These are phyloP conservation scores for Phascolomyces articulosus DNA, from an alignment of 371 early-diverging fungal genomes.

Conservation along the genomic window DNA sequence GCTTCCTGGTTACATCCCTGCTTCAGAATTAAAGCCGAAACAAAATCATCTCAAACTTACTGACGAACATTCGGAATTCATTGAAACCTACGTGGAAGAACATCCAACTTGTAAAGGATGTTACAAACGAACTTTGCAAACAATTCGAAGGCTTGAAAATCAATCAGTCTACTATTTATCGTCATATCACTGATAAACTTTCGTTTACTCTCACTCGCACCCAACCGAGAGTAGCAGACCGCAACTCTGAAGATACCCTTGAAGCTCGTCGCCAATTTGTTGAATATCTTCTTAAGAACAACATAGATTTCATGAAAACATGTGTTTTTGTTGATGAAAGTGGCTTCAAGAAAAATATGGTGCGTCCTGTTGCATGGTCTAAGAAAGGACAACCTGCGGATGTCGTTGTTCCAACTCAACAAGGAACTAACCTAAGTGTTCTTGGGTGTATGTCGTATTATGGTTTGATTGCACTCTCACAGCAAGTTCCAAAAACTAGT, in stretches of 20 bases:
- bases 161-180: constrained; percentile 19
- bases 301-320: background rate
- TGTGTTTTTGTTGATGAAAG: constrained; percentile 12
- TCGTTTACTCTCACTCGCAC: constrained; percentile 25
- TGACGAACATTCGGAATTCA: constrained; percentile 15
- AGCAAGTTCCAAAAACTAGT: background rate
- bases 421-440: constrained; percentile 1
- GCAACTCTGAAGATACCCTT: too few species aligned
- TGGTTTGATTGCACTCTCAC: background rate
- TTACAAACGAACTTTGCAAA: constrained; percentile 20
- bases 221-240: constrained; percentile 21
- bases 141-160: constrained; percentile 16
- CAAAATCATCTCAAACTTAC: constrained; percentile 8
- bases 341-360: constrained; percentile 5
- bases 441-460: constrained; percentile 5
- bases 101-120: constrained; percentile 21
- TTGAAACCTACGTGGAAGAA: constrained; percentile 13
- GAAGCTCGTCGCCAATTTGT: too few species aligned
- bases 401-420: background rate
- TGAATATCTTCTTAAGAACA: constrained; percentile 1
- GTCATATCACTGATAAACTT: constrained; percentile 24
- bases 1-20: constrained; percentile 9
- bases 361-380: constrained; percentile 9
- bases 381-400: constrained; percentile 7
- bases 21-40: constrained; percentile 5